Percentiles rank a stretch among this genome's conserved stretches.
These are phyloP conservation scores for Sarocladiaceae sp. DNA, from an alignment of 2,329 filamentous ascomycete species.

Conservation along the genomic window DNA sequence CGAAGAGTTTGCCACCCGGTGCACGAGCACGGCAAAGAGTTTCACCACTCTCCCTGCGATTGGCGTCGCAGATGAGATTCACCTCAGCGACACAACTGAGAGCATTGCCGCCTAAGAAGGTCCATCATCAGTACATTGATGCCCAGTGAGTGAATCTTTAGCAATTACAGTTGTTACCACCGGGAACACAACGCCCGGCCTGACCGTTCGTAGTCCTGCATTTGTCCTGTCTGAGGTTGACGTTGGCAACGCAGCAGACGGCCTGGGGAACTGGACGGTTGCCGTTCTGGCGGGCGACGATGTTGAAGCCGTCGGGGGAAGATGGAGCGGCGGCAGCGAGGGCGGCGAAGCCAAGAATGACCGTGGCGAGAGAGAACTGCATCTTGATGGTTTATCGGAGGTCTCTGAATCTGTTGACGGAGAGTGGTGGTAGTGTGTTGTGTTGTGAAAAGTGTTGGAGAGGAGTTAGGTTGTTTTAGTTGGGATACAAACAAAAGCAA, in stretches of 20 bases:
- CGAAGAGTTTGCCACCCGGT: slow-evolving; percentile 19
- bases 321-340: slow-evolving; percentile 5
- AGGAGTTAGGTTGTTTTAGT: too few relatives aligned
- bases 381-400: slow-evolving; percentile 3
- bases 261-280: slow-evolving; percentile 29
- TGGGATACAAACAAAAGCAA: too few relatives aligned
- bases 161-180: slow-evolving; percentile 27
- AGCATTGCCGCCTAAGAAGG: slow-evolving; percentile 16
- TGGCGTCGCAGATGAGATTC: slow-evolving; percentile 23
- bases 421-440: too few relatives aligned
- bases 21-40: slow-evolving; percentile 23
- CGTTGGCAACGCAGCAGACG: slow-evolving; percentile 29
- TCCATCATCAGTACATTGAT: background rate
- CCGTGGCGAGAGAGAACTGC: slow-evolving; percentile 9
- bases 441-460: too few relatives aligned
- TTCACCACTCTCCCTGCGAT: slow-evolving; percentile 21
- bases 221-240: slow-evolving; percentile 30
- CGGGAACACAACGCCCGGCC: slow-evolving; percentile 29
- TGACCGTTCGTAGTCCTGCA: slow-evolving; percentile 27
- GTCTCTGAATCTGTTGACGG: too few relatives aligned
- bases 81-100: slow-evolving; percentile 24
- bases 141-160: background rate
- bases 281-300: slow-evolving; percentile 25
- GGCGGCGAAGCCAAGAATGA: slow-evolving; percentile 9
- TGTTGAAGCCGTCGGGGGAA: slow-evolving; percentile 1